phyloP scores from a whole-genome alignment of 768 basidiomycete genomes.

The Punctularia strigosozonata region DNA sequence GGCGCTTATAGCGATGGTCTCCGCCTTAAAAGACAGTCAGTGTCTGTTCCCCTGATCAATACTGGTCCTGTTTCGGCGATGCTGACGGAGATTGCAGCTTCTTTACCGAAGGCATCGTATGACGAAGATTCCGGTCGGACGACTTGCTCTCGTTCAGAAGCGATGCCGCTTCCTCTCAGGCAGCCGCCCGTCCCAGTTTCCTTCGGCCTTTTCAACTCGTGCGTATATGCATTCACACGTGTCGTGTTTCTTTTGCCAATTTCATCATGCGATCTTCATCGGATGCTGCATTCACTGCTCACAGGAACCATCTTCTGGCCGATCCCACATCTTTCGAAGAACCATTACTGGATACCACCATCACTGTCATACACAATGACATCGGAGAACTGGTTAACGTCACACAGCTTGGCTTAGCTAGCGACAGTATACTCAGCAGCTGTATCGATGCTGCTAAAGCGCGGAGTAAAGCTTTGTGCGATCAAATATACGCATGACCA shows the following conservation, averaged over 20 bases:
- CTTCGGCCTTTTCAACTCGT: constrained; percentile 82
- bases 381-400: constrained; percentile 35
- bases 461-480: no score
- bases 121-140: constrained; percentile 56
- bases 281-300: background rate
- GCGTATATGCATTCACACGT: no score
- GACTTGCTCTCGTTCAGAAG: constrained; percentile 42
- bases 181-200: constrained; percentile 39
- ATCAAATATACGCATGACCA: no score
- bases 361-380: constrained; percentile 52
- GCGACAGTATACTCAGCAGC: constrained; percentile 19
- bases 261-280: background rate
- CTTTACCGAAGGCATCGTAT: constrained; percentile 58
- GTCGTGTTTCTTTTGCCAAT: constrained; percentile 2
- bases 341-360: constrained; percentile 62
- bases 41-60: constrained; percentile 6
- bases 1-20: constrained; percentile 74
- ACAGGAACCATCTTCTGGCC: constrained; percentile 52
- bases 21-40: constrained; percentile 79
- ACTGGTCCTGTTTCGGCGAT: background rate
- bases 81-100: constrained; percentile 30
- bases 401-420: constrained; percentile 41
- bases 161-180: constrained; percentile 33
- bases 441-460: constrained; percentile 29
- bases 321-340: constrained; percentile 92